Evolutionary conservation across 306 rosid species (phyloP), one percentile per base, ranked within the genome.

Genomic region (Clitoria ternatea): DNA sequence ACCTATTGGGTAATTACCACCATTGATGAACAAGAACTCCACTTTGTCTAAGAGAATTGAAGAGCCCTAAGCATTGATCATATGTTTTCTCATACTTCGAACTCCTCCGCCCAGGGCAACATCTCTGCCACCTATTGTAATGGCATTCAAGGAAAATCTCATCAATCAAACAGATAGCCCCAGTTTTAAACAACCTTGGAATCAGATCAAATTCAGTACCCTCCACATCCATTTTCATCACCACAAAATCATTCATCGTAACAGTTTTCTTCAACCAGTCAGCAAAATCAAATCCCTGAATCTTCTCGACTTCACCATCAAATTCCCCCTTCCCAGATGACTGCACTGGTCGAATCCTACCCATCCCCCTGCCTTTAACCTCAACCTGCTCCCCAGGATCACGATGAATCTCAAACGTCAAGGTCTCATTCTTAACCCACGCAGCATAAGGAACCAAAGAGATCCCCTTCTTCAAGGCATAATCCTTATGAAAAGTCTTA

Each of bases 211-310:
- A 91, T 33, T 91, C 99, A 0, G 99, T 89, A 73, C 99, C 97
- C 77, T 94, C 99, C 52, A 94, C 97, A 73, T 94, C 99, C 99
- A 94, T 91, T 77, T 94, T 94, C 96, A 94, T 85, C 90, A 94
- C 99, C 76, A 90, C 97, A 71, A 85, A 94, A 79, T 94, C 99
- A 62, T 77, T 94, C 85, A 52, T 91, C 0, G 86, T 61, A 18
- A 87, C 91, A 0, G 90, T 84, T 49, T 65, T 84, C 89, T 87
- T 87, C 86, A 94, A 72, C 99, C 99, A 94, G 8, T 75, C 23
- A 0, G 95, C 95, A 12, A 91, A 91, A 82, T 94, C 99, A 66
- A 94, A 94, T 4, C 96, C 99, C 44, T 66, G 83, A 45, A 91
- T 90, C 83, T 72, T 82, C 81, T 94, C 91, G 74, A 94, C 96